Evolutionary conservation across 352 stramenopile genomes (phyloP), one percentile per base, ranked within the genome.

Genomic region (Labyrinthula sp.): DNA sequence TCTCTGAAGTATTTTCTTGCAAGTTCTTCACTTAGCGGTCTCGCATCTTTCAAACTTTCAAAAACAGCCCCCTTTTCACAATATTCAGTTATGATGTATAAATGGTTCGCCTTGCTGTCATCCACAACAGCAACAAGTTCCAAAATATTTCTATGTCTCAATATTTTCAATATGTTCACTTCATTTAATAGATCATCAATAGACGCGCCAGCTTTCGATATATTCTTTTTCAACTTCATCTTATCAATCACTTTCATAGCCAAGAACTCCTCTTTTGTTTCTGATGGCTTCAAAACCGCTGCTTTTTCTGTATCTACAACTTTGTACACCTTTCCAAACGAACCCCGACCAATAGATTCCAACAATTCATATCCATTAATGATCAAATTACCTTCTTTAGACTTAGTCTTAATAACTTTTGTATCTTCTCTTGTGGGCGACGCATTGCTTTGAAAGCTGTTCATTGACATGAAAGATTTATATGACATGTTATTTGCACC

Each of bases 131-230:
- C 82, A 21, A 88, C 77, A 10, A 93, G 68, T 36, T 78, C 67
- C 35, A 93, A 72, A 15, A 93, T 76, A 58, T 93, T 86, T 20
- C 64, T 70, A 58, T 93, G 81, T 46, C 72, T 77, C 1, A 93
- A 64, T 46, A 88, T 89, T 62, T 91, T 92, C 82, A 93, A 93
- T 48, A 93, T 92, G 6, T 77, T 78, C 17, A 93, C 82, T 59
- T 93, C 82, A 17, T 74, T 68, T 39, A 66, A 65, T 29, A 69
- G 45, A 17, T 72, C 58, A 30, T 65, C 70, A 27, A 74, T 64
- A 48, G 71, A 70, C 14, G 72, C 54, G 8, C 61, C 62, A 45
- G 62, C 47, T 15, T 46, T 40, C 33, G 67, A 50, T 7, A 38
- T 59, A 1, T 22, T 57, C 37, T 69, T 67, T 36, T 72, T 60